Evolutionary conservation across 306 rosid species (phyloP), one percentile per base, ranked within the genome.

Genomic region (Alnus rubra): DNA sequence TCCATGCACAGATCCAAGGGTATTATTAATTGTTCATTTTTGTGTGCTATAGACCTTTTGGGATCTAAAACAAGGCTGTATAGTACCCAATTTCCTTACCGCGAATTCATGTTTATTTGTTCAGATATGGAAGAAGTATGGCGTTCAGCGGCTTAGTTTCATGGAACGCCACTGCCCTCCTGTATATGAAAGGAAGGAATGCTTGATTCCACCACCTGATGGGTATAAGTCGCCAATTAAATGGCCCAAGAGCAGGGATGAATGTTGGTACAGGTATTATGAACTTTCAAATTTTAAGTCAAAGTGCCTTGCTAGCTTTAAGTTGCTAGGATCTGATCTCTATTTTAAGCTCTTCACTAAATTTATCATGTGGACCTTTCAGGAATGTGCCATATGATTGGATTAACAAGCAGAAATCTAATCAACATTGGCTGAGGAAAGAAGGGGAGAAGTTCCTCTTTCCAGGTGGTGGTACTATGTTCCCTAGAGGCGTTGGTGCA

Each of bases 401-500:
- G 99, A 96, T 96, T 73, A 96, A 96, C 87, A 91, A 86, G 69
- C 88, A 93, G 85, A 96, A 96, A 72, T 96, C 99, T 48, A 93
- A 96, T 79, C 99, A 96, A 75, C 88, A 96, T 82, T 96, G 99
- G 99, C 83, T 96, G 81, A 87, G 65, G 84, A 96, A 96, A 87
- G 98, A 96, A 89, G 99, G 99, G 28, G 97, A 96, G 47, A 96
- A 93, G 82, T 96, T 96, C 81, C 82, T 76, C n/a, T 96, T 96
- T 84, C 99, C 99, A n/a, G 99, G 99, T 76, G 99, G 99, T 5
- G 99, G 99, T 74, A 96, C 99, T 30, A 96, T 96, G 99, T 96
- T 96, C 56, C 97, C 99, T 44, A 88, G 81, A 69, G 99, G 99
- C 56, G 99, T 96, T 69, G 90, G 98, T 60, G 96, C 89, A 19